Conservation (phyloP, 768 basidiomycete species). For the Grammothele lineata region DNA sequence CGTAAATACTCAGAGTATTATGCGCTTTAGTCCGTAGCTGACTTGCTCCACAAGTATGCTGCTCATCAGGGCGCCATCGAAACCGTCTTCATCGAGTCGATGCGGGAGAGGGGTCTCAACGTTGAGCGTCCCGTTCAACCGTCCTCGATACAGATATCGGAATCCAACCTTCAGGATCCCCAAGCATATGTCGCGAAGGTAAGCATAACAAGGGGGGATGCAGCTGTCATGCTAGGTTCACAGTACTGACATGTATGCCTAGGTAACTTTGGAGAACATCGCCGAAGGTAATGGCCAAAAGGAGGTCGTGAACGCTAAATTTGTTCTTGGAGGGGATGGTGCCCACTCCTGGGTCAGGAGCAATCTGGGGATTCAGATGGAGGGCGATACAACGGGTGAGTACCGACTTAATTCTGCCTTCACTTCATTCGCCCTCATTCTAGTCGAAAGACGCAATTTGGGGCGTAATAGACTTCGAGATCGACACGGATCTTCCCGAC, state of each 20-base stretch:
- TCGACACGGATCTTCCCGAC: conserved; percentile 52
- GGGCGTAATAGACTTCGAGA: conserved; percentile 69
- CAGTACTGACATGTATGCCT: no score
- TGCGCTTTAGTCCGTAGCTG: no score
- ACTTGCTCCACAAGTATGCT: no score
- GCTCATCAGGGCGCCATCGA: conserved; percentile 67
- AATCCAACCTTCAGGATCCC: conserved; percentile 39
- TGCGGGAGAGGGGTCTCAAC: conserved; percentile 42
- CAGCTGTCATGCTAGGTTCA: no score
- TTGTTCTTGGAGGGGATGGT: conserved; percentile 76
- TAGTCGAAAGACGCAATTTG: conserved; percentile 56
- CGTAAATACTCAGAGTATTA: no score
- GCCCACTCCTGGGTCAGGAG: conserved; percentile 87
- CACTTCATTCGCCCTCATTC: conserved; percentile 28
- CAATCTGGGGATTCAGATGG: conserved; percentile 59
- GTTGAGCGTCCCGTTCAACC: conserved; percentile 53
- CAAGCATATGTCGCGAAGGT: conserved; percentile 33
- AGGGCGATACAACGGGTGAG: conserved; percentile 62
- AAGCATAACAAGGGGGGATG: no score
- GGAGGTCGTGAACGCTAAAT: conserved; percentile 67
- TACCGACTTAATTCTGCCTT: background rate
- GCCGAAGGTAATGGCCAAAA: no score
- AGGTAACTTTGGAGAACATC: no score
- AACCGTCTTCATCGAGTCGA: conserved; percentile 53
- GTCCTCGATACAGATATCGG: conserved; percentile 41